Evolutionary conservation across 2,329 filamentous ascomycete species (phyloP).

Genomic region (Madurella mycetomatis): DNA sequence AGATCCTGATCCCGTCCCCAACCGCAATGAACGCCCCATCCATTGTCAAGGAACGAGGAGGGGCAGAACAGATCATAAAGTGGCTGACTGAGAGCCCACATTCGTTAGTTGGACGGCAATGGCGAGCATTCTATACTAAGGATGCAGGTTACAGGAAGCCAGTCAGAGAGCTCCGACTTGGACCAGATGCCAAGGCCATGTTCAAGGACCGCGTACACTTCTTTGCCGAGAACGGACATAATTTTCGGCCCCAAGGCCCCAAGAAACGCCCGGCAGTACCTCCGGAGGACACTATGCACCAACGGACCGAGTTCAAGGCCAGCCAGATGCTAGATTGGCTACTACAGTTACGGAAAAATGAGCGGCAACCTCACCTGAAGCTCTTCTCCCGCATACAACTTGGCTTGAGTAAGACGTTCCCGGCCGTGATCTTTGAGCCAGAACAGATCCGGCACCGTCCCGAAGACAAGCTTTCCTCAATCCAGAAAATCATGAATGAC

Average conservation of each 20-base stretch:
- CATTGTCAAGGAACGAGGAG: constrained; percentile 31
- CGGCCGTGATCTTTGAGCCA: constrained; percentile 42
- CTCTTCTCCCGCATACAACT: constrained; percentile 55
- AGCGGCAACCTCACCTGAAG: constrained; percentile 47
- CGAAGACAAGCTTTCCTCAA: constrained; percentile 39
- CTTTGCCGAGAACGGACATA: constrained; percentile 50
- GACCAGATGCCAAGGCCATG: constrained; percentile 28
- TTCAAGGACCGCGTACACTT: constrained; percentile 45
- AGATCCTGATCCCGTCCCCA: constrained; percentile 48
- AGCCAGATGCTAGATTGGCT: constrained; percentile 49
- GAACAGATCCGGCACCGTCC: constrained; percentile 41
- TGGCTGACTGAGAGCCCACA: constrained; percentile 41
- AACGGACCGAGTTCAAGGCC: constrained; percentile 35
- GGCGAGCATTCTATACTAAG: constrained; percentile 45
- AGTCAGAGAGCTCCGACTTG: constrained; percentile 31
- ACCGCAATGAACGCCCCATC: constrained; percentile 28
- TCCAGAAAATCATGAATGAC: constrained; percentile 55
- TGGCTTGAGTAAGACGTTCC: constrained; percentile 48
- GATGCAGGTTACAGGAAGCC: constrained; percentile 36
- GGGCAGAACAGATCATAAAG: constrained; percentile 33
- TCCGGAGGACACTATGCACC: constrained; percentile 21
- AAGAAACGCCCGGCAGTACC: constrained; percentile 20
- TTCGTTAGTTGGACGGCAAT: constrained; percentile 42
- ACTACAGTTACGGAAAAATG: constrained; percentile 43
- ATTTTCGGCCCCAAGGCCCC: constrained; percentile 31